Evolutionary conservation across 805 yeast species (phyloP), one percentile per base, ranked within the genome.

Genomic region (Myxozyma neotropica): DNA sequence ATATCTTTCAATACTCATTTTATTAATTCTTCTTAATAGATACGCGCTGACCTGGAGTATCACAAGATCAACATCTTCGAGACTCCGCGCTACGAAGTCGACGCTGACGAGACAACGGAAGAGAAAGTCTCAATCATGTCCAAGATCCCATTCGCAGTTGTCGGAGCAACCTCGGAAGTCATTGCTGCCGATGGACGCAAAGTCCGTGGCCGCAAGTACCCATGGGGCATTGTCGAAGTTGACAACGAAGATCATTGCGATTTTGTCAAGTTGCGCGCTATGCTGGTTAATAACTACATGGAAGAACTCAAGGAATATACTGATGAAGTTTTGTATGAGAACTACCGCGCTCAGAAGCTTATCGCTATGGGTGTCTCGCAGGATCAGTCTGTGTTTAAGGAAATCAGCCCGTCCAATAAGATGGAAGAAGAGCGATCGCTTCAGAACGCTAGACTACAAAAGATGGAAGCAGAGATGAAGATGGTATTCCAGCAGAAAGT

Each of bases 391-490:
- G 98, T 93, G n/a, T 94, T 94, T 79, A 85, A 87, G 73, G 97
- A 90, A 73, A 90, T 91, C 71, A 96, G 93, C 75, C 99, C 99
- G 31, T 83, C 87, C 55, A 80, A 87, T 67, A 89, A 89, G 77
- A 96, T 90, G 75, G 95, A 88, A 75, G 98, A 94, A 77, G 98
- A 94, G 76, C 87, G 88, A 70, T 86, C 87, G 36, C 80, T 89
- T 71, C 98, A 94, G 73, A 97, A 90, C 77, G 96, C 96, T 63
- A 91, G 93, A 73, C 81, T 94, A 69, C 87, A 92, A 58, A 90
- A 89, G 79, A 83, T 94, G 87, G 98, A 94, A 78, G 83, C 90
- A 42, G 98, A 94, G 77, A 91, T 94, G 97, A 92, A 93, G 78
- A 81, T 86, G 27, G 96, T 94, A 57, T 94, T 94, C 84, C 96